Percentiles rank a stretch among this genome's conserved stretches.
These are phyloP conservation scores for Chionographis japonica DNA, from an alignment of 106 monocot genomes.

Conservation along the genomic window DNA sequence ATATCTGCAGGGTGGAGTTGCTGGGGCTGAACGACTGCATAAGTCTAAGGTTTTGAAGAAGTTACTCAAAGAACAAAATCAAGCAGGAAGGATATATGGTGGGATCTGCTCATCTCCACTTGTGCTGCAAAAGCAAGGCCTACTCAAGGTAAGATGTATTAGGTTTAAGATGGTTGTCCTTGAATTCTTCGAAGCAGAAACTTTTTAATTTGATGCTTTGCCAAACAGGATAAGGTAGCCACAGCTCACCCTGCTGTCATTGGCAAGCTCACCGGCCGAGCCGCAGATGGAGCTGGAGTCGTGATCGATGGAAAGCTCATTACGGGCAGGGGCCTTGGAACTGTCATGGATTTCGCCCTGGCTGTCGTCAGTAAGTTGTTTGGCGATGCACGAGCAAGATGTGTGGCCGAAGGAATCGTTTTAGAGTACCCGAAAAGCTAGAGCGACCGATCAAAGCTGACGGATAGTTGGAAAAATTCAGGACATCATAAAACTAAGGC, in stretches of 20 bases:
- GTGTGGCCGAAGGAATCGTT: constrained; percentile 86
- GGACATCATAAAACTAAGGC: too few relatives aligned
- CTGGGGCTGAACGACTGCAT: constrained; percentile 54
- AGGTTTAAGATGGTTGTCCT: not conserved
- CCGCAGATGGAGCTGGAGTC: constrained; percentile 38
- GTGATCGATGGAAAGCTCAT: constrained; percentile 91
- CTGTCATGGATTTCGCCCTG: constrained; percentile 68
- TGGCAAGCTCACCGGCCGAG: constrained; percentile 31
- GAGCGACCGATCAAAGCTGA: not conserved
- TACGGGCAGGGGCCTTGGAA: constrained; percentile 72
- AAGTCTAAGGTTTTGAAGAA: constrained; percentile 83
- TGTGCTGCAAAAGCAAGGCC: constrained; percentile 58
- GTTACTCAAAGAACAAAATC: constrained; percentile 71
- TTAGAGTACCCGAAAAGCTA: constrained; percentile 56
- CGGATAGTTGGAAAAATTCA: too few relatives aligned
- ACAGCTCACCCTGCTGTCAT: constrained; percentile 47
- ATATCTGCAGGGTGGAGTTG: constrained; percentile 54
- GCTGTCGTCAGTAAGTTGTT: constrained; percentile 74
- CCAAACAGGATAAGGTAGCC: constrained; percentile 48
- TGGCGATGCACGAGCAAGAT: constrained; percentile 67
- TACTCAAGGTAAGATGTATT: constrained; percentile 49
- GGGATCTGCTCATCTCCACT: constrained; percentile 63
- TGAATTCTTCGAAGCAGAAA: not conserved
- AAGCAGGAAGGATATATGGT: constrained; percentile 69
- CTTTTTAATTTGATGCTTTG: not conserved